These are phyloP conservation scores for Larix kaempferi DNA, from an alignment of 75 land plant species.

Conservation along the genomic window DNA sequence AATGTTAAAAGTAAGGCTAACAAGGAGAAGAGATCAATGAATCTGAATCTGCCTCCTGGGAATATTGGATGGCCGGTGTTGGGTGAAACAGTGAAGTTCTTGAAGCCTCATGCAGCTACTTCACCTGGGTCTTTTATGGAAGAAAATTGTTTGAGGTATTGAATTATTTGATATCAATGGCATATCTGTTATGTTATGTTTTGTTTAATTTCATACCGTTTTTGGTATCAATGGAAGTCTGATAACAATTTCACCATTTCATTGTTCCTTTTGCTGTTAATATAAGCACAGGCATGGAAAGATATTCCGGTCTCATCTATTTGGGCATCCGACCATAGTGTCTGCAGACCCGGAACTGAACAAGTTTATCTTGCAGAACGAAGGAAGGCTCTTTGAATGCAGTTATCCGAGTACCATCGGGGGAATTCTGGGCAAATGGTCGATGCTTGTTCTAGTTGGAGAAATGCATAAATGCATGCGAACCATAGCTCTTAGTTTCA, in stretches of 20 bases:
- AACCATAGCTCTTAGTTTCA: slow-evolving; percentile 62
- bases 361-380: slow-evolving; percentile 68
- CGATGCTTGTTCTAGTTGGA: slow-evolving; percentile 71
- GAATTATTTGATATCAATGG: neutral
- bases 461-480: slow-evolving; percentile 78
- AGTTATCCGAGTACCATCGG: slow-evolving; percentile 79
- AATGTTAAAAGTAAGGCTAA: too few relatives aligned
- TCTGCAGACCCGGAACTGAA: slow-evolving; percentile 80
- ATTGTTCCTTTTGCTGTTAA: neutral
- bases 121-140: slow-evolving; percentile 72
- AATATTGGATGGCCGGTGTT: slow-evolving; percentile 66
- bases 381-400: slow-evolving; percentile 68
- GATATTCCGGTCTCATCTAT: slow-evolving; percentile 70
- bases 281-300: slow-evolving; percentile 60
- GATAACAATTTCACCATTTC: neutral
- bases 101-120: slow-evolving; percentile 63
- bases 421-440: slow-evolving; percentile 81
- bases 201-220: neutral
- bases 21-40: too few relatives aligned
- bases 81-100: slow-evolving; percentile 65
- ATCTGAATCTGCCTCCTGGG: slow-evolving; percentile 64
- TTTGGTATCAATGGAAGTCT: neutral
- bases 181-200: neutral
- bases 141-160: slow-evolving; percentile 50
- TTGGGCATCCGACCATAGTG: slow-evolving; percentile 72